These are phyloP conservation scores for Hypoxylon trugodes DNA, from an alignment of 495 filamentous ascomycete species.

Conservation along the genomic window DNA sequence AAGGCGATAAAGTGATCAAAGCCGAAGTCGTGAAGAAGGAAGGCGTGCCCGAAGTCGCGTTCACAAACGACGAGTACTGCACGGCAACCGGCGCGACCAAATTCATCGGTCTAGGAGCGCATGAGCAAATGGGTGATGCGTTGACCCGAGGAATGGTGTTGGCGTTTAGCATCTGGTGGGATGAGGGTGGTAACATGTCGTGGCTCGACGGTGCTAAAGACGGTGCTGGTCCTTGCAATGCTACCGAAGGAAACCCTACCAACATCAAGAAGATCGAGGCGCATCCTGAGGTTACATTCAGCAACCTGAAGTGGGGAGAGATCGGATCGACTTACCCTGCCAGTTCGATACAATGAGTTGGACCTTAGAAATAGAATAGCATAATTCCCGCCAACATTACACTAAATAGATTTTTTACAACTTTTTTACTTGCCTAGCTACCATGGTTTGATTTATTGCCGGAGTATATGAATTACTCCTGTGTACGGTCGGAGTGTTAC, in stretches of 20 bases:
- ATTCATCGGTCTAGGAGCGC: slow-evolving; percentile 64
- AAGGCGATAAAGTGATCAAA: slow-evolving; percentile 64
- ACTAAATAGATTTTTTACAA: slow-evolving; percentile 13
- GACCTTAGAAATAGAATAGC: slow-evolving; percentile 7
- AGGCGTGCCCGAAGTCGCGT: slow-evolving; percentile 57
- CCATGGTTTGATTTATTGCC: too few relatives aligned
- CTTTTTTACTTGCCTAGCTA: neutral
- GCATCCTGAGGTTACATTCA: slow-evolving; percentile 64
- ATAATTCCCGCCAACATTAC: neutral
- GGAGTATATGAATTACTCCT: too few relatives aligned
- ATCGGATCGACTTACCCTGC: slow-evolving; percentile 63
- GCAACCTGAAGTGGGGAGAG: slow-evolving; percentile 71
- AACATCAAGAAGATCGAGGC: slow-evolving; percentile 57
- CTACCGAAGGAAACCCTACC: slow-evolving; percentile 57
- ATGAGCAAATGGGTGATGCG: slow-evolving; percentile 65
- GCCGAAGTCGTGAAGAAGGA: slow-evolving; percentile 51
- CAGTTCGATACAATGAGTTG: slow-evolving; percentile 4
- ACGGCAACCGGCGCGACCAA: slow-evolving; percentile 58
- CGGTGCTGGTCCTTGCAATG: slow-evolving; percentile 67
- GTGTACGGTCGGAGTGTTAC: too few relatives aligned
- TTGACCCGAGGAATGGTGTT: slow-evolving; percentile 71
- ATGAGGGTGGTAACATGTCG: slow-evolving; percentile 64
- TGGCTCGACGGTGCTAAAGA: slow-evolving; percentile 66
- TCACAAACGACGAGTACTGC: slow-evolving; percentile 68
- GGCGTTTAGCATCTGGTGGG: slow-evolving; percentile 72